Evolutionary conservation across 768 basidiomycete genomes (phyloP).

Genomic region (Auricularia cornea): DNA sequence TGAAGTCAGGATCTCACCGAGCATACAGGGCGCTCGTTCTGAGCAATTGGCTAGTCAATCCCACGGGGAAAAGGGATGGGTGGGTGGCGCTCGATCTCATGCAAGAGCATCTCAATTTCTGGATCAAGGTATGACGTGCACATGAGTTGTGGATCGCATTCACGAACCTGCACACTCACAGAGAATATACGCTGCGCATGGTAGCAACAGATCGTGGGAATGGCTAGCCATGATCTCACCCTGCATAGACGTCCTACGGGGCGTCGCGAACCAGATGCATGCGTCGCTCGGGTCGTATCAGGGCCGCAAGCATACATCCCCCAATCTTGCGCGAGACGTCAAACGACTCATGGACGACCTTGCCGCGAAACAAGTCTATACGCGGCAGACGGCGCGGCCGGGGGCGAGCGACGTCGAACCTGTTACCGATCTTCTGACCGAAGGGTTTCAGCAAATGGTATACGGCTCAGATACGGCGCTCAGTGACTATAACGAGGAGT

Average conservation of each 20-base stretch:
- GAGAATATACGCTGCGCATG: too few relatives aligned
- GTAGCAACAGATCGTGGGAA: conserved; percentile 10
- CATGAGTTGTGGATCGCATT: too few relatives aligned
- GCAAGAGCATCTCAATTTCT: conserved; percentile 28
- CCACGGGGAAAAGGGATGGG: conserved; percentile 14
- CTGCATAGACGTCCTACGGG: conserved; percentile 18
- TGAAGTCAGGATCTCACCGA: neutral
- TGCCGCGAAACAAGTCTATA: conserved; percentile 15
- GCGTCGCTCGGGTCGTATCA: conserved; percentile 19
- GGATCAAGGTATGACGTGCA: conserved; percentile 22
- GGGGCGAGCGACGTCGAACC: conserved; percentile 12
- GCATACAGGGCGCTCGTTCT: conserved; percentile 19
- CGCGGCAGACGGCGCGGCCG: conserved; percentile 10
- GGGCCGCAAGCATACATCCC: conserved; percentile 23
- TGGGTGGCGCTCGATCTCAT: conserved; percentile 24
- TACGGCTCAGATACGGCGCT: too few relatives aligned
- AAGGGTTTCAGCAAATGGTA: conserved; percentile 35
- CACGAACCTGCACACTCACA: too few relatives aligned
- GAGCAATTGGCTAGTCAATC: conserved; percentile 28
- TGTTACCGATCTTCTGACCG: conserved; percentile 14
- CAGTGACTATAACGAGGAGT: too few relatives aligned
- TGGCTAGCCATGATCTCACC: conserved; percentile 12
- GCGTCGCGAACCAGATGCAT: conserved; percentile 19
- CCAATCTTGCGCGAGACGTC: conserved; percentile 25
- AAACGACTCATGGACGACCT: conserved; percentile 16